phyloP scores from a whole-genome alignment of 2,329 filamentous ascomycete genomes.

The Colletotrichum cereale region DNA sequence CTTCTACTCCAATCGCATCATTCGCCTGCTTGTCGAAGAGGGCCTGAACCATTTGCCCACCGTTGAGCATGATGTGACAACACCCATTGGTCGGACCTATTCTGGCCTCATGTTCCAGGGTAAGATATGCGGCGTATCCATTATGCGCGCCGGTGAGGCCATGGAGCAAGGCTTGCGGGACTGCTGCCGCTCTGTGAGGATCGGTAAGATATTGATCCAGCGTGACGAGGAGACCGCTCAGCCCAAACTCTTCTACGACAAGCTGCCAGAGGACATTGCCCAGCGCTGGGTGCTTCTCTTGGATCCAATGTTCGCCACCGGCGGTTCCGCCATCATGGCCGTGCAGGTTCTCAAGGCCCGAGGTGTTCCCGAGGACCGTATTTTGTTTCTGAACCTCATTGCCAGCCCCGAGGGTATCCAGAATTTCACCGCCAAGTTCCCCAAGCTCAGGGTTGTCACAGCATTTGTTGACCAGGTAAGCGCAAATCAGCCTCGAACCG shows the following conservation, averaged over 20 bases:
- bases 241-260: conserved; percentile 97
- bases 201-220: conserved; percentile 98
- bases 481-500: conserved; percentile 16
- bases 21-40: conserved; percentile 95
- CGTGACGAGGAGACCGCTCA: conserved; percentile 93
- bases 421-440: conserved; percentile 90
- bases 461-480: conserved; percentile 89
- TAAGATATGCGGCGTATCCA: conserved; percentile 98
- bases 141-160: conserved; percentile 97
- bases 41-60: conserved; percentile 96
- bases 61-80: conserved; percentile 88
- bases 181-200: conserved; percentile 97
- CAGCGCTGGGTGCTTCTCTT: conserved; percentile 93
- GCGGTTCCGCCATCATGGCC: conserved; percentile 96
- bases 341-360: conserved; percentile 91
- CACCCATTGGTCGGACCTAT: conserved; percentile 89
- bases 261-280: conserved; percentile 93
- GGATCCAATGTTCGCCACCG: conserved; percentile 99
- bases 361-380: conserved; percentile 94
- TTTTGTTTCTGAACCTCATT: conserved; percentile 96
- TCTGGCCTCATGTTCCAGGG: conserved; percentile 94
- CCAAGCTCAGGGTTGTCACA: conserved; percentile 90
- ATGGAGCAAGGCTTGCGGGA: conserved; percentile 98
- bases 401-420: conserved; percentile 94
- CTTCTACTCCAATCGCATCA: conserved; percentile 99